Conservation (phyloP, 2,329 filamentous ascomycete species). For the Botrytis sinoallii region DNA sequence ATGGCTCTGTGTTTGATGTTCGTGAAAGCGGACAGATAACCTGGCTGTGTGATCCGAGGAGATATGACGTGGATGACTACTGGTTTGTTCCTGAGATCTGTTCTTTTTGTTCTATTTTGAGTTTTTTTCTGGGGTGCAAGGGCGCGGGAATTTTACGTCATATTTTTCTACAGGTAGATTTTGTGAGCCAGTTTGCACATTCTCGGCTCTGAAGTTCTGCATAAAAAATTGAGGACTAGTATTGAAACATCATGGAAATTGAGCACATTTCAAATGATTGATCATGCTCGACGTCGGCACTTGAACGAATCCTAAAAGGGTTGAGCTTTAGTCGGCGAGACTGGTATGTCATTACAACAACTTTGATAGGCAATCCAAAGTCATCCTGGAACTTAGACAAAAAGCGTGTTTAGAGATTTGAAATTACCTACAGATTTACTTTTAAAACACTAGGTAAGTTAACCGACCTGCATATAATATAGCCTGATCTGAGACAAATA, state of each 20-base stretch:
- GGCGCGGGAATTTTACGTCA: neutral
- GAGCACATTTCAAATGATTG: neutral
- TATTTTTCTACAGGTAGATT: neutral
- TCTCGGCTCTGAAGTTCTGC: neutral
- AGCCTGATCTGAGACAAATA: no score
- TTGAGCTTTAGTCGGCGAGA: fast-evolving
- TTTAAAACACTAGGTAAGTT: no score
- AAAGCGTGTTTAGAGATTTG: neutral
- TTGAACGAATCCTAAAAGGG: fast-evolving
- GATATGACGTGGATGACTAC: neutral
- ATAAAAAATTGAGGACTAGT: neutral
- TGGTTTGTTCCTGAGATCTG: neutral
- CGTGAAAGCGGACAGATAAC: neutral
- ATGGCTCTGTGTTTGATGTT: neutral
- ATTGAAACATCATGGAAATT: neutral
- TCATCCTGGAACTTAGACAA: no score
- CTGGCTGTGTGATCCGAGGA: neutral
- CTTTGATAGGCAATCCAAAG: no score
- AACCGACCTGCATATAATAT: no score
- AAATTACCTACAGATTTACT: neutral
- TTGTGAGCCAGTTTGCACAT: neutral
- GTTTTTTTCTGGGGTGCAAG: neutral
- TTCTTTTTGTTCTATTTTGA: neutral
- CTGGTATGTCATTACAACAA: neutral
- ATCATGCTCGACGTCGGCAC: neutral